phyloP scores from a whole-genome alignment of 148 eudicot genomes.

The Suaeda aralocaspica region DNA sequence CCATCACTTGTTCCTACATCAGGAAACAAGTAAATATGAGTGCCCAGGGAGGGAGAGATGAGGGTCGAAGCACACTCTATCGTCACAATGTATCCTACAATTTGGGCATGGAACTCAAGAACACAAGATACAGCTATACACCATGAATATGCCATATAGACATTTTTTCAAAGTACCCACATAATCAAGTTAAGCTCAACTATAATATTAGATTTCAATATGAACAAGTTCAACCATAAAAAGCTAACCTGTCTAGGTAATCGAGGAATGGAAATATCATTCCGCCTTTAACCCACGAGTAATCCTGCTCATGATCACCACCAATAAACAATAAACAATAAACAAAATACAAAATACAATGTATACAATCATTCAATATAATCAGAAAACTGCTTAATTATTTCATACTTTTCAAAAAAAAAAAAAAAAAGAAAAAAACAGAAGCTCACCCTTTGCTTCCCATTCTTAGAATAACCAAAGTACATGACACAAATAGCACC shows the following conservation, averaged over 20 bases:
- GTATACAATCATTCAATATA: background rate
- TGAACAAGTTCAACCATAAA: background rate
- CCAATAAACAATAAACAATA: constrained; percentile 4
- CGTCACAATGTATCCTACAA: background rate
- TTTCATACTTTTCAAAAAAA: background rate
- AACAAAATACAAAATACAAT: background rate
- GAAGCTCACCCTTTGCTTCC: constrained; percentile 49
- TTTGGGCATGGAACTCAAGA: background rate
- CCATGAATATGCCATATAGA: background rate
- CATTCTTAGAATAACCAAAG: constrained; percentile 55
- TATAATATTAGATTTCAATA: background rate
- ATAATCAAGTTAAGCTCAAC: background rate
- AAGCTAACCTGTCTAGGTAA: constrained; percentile 63
- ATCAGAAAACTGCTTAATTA: background rate
- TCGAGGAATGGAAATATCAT: constrained; percentile 90
- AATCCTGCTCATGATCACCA: constrained; percentile 60
- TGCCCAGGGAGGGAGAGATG: too few species aligned
- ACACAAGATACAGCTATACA: background rate
- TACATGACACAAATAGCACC: constrained; percentile 63
- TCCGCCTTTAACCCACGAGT: constrained; percentile 91
- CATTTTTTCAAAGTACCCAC: background rate
- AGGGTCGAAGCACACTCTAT: too few species aligned
- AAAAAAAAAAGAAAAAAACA: background rate
- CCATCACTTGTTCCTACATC: too few species aligned
- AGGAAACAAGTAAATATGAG: too few species aligned